Evolutionary conservation across 257 asterid species (phyloP), one percentile per base, ranked within the genome.

Genomic region (Sherardia arvensis): DNA sequence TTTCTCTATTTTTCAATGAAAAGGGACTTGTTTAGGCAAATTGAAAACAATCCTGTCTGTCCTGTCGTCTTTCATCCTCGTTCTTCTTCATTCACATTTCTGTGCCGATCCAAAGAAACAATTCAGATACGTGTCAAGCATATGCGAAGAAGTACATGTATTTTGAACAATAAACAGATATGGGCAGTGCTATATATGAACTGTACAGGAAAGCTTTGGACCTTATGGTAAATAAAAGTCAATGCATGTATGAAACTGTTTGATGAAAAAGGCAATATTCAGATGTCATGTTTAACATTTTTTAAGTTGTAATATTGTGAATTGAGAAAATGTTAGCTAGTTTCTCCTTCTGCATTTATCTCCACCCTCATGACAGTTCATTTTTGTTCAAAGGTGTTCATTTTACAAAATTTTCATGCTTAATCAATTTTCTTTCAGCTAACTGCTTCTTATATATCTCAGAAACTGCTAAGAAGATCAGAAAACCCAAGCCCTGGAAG

Each of bases 401-500:
- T 18, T 6, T 28, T 15, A 8, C 56, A 40, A 3, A 25, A 25
- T 27, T 62, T 15, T 62, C 33, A 8, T 45, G 45, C 56, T 62
- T 9, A 29, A 63, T 33, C 34, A 63, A 26, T 40, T 23, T 48
- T 43, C 25, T 26, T 43, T 17, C 11, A 47, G 28, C 43, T 28
- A 18, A 47, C 38, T 9, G n/a, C 20, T 5, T 47, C 14, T 47
- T 47, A 4, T 47, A 25, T 62, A 20, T 64, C 9, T 64, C 78
- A 85, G 94, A 81, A 56, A 60, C 43, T 55, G 85, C 26, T 18
- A 84, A 78, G 64, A 81, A 70, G 74, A 70, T 86, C 10, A 71
- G 85, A 64, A 88, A 82, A 72, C 96, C 96, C 55, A 86, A 83
- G 71, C 77, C 90, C 53, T 86, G 96, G 95, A 86, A 88, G 73